phyloP scores from a whole-genome alignment of 2,329 filamentous ascomycete genomes.

The Chaetomium sp. region DNA sequence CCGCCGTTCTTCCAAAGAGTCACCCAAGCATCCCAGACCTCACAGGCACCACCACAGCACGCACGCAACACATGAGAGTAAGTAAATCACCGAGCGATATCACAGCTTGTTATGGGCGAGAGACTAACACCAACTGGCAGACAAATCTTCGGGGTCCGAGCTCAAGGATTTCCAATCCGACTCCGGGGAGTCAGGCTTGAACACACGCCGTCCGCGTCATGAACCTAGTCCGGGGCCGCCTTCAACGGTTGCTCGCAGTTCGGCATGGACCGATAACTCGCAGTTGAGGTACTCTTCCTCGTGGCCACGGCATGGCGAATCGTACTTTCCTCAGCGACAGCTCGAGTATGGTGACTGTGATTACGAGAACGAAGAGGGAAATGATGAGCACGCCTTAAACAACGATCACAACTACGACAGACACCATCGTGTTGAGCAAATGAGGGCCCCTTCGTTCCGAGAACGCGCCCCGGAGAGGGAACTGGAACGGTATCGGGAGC shows the following conservation, averaged over 20 bases:
- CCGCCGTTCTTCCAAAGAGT: constrained; percentile 17
- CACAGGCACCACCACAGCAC: constrained; percentile 12
- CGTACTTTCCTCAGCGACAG: constrained; percentile 11
- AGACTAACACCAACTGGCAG: constrained; percentile 17
- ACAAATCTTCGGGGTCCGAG: not conserved
- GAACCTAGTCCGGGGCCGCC: not conserved
- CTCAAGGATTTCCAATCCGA: not conserved
- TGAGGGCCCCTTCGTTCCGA: constrained; percentile 1
- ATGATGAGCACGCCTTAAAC: constrained; percentile 15
- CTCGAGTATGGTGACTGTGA: constrained; percentile 8
- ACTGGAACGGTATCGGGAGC: not conserved
- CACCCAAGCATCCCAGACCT: constrained; percentile 14
- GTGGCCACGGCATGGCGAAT: constrained; percentile 27
- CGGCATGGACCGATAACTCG: constrained; percentile 17
- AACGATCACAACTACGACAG: constrained; percentile 7
- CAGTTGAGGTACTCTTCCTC: constrained; percentile 32
- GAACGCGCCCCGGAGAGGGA: not conserved
- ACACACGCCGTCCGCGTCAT: not conserved
- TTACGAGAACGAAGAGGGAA: constrained; percentile 27
- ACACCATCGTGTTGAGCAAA: not conserved
- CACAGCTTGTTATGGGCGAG: not conserved
- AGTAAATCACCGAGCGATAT: not conserved
- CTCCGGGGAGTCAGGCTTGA: constrained; percentile 5
- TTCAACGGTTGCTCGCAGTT: constrained; percentile 20
- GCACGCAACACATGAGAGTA: constrained; percentile 14